Conservation (phyloP, 2,329 filamentous ascomycete species). For the Gaeumannomyces tritici region DNA sequence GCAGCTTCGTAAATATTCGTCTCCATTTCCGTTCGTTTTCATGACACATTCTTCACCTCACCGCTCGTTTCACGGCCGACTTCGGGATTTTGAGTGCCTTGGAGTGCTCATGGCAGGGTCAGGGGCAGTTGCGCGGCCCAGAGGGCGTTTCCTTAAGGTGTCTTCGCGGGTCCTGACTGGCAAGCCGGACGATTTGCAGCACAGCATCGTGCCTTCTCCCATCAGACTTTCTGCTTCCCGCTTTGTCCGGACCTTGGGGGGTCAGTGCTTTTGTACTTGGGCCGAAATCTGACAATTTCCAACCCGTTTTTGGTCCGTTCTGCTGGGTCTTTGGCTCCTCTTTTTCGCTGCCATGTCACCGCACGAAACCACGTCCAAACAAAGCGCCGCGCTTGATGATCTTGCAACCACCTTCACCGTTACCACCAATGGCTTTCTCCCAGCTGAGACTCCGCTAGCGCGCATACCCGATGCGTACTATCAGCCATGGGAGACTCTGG, state of each 20-base stretch:
- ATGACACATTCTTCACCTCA: background rate
- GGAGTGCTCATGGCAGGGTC: background rate
- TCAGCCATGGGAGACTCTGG: constrained; percentile 65
- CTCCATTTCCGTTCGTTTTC: background rate
- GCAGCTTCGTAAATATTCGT: background rate
- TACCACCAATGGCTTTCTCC: constrained; percentile 64
- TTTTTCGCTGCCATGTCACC: background rate
- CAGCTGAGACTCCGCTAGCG: constrained; percentile 56
- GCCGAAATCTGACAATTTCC: background rate
- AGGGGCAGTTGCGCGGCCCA: background rate
- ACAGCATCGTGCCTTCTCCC: background rate
- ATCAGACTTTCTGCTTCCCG: background rate
- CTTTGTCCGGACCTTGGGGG: background rate
- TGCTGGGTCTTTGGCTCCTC: background rate
- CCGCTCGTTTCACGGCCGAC: background rate
- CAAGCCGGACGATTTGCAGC: background rate
- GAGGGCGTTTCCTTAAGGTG: constrained; percentile 5
- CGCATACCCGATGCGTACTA: constrained; percentile 64
- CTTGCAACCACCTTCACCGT: constrained; percentile 22
- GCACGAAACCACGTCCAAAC: background rate
- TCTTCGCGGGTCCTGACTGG: constrained; percentile 2
- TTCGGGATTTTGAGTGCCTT: background rate
- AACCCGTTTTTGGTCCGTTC: too few species aligned
- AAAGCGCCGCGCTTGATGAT: background rate
- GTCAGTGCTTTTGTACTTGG: too few species aligned